These are phyloP conservation scores for Bondarzewia mesenterica DNA, from an alignment of 1,284 basidiomycete genomes.

Conservation along the genomic window DNA sequence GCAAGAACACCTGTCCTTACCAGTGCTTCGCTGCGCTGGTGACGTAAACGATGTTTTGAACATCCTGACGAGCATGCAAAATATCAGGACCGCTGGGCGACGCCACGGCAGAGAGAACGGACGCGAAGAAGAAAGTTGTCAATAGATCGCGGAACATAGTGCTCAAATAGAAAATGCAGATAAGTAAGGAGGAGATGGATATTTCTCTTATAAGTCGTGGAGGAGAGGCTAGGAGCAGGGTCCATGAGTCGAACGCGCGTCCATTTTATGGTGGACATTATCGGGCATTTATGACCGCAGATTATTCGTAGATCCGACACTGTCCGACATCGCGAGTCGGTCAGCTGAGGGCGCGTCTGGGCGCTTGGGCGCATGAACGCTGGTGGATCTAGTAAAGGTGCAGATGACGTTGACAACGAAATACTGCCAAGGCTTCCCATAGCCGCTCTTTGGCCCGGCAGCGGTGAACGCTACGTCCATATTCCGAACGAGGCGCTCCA, in stretches of 20 bases:
- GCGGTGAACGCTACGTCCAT: too few species aligned
- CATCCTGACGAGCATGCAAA: conserved; percentile 17
- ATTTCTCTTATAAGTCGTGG: too few species aligned
- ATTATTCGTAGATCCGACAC: too few species aligned
- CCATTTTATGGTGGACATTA: background rate
- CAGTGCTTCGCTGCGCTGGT: conserved; percentile 31
- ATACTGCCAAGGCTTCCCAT: too few species aligned
- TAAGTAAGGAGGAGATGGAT: background rate
- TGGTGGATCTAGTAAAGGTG: too few species aligned
- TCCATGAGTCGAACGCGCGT: background rate
- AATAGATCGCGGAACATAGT: background rate
- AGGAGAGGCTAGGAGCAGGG: background rate
- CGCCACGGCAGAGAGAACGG: conserved; percentile 6
- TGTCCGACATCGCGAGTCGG: too few species aligned
- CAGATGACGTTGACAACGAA: too few species aligned
- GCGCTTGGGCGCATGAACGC: too few species aligned
- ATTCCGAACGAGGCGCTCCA: too few species aligned
- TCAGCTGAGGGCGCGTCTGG: too few species aligned
- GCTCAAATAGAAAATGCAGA: background rate
- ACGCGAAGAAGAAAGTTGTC: background rate
- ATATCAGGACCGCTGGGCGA: conserved; percentile 2
- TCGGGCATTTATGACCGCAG: background rate
- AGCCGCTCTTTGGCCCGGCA: too few species aligned
- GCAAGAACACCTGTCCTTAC: conserved; percentile 18
- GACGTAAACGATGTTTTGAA: conserved; percentile 39